Conservation (phyloP, 768 basidiomycete species). For the Rubroboletus pulcherrimus region DNA sequence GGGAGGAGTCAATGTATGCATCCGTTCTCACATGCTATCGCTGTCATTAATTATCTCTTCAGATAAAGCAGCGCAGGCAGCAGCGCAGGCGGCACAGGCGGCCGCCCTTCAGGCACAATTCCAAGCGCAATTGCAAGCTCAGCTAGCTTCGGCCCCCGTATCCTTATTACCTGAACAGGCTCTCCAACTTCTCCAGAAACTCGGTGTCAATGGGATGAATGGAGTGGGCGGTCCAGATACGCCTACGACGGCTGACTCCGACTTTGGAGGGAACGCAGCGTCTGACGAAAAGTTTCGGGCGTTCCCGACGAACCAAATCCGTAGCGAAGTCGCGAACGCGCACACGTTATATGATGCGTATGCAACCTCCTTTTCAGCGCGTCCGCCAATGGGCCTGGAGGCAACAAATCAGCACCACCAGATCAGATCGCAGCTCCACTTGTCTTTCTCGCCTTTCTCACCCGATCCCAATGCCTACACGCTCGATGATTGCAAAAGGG, state of each 20-base stretch:
- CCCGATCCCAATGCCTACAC: constrained; percentile 59
- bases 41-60: constrained; percentile 6
- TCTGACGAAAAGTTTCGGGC: constrained; percentile 25
- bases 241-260: constrained; percentile 5
- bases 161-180: constrained; percentile 59
- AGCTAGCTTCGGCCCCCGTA: constrained; percentile 23
- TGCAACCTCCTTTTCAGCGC: constrained; percentile 13
- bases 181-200: constrained; percentile 55
- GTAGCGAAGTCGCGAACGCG: constrained; percentile 10
- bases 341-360: constrained; percentile 23
- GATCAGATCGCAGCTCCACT: constrained; percentile 17
- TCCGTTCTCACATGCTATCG: neutral
- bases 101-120: constrained; percentile 57
- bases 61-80: constrained; percentile 92
- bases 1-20: constrained; percentile 81
- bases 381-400: constrained; percentile 13
- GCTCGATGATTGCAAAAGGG: constrained; percentile 36
- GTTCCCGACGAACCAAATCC: constrained; percentile 19
- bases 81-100: constrained; percentile 77
- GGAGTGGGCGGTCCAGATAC: constrained; percentile 15
- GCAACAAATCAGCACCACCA: constrained; percentile 18
- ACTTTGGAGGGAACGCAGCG: constrained; percentile 14
- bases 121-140: constrained; percentile 36
- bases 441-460: constrained; percentile 71
- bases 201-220: constrained; percentile 42